phyloP scores from a whole-genome alignment of 441 rosid species.

The Populus hybrid region DNA sequence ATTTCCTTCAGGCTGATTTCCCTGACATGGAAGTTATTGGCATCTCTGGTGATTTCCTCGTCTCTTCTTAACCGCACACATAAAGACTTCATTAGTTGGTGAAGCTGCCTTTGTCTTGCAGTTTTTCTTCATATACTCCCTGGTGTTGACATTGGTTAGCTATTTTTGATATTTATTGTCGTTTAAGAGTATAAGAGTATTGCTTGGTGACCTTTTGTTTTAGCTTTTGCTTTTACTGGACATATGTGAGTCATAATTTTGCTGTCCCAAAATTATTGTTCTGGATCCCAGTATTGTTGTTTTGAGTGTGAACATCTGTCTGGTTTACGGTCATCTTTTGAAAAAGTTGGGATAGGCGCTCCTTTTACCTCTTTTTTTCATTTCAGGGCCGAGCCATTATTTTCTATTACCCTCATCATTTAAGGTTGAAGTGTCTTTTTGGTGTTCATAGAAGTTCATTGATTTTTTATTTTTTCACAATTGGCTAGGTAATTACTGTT shows the following conservation, averaged over 20 bases:
- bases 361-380: too few relatives aligned
- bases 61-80: neutral
- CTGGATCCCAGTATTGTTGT: neutral
- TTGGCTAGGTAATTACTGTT: constrained; percentile 67
- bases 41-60: constrained; percentile 52
- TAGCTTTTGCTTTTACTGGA: neutral
- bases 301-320: neutral
- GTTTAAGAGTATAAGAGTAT: neutral
- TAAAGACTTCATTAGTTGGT: neutral
- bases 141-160: neutral
- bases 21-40: constrained; percentile 88
- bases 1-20: constrained; percentile 63
- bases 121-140: neutral
- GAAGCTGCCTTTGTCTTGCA: neutral
- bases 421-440: neutral
- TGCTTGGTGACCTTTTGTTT: neutral
- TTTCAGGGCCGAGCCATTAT: neutral
- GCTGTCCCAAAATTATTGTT: too few relatives aligned
- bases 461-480: neutral
- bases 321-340: neutral
- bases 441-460: neutral
- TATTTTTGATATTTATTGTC: neutral
- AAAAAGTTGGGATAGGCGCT: too few relatives aligned
- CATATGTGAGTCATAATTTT: neutral
- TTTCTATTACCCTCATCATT: neutral